These are phyloP conservation scores for Globisporangium apiculatum DNA, from an alignment of 352 stramenopile genomes.

Conservation along the genomic window DNA sequence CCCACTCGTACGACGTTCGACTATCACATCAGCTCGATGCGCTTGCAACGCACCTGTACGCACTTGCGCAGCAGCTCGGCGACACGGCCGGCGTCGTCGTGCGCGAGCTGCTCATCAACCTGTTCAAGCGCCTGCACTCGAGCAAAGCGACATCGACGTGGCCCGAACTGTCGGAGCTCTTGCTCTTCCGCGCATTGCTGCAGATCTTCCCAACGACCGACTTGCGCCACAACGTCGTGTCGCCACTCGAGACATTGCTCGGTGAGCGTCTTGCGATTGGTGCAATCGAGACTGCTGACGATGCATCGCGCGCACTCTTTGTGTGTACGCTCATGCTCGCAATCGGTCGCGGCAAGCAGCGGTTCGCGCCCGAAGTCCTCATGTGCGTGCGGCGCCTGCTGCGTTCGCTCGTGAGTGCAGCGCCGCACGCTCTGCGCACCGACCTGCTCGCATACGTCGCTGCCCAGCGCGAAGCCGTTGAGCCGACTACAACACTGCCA, in stretches of 20 bases:
- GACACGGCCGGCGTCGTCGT: conserved; percentile 86
- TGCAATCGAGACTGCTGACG: conserved; percentile 52
- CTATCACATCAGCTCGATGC: conserved; percentile 52
- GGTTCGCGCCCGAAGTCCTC: conserved; percentile 85
- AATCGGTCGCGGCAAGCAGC: conserved; percentile 84
- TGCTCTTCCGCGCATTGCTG: conserved; percentile 85
- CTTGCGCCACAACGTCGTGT: conserved; percentile 92
- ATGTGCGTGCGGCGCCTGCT: conserved; percentile 44
- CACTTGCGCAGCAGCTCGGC: conserved; percentile 86
- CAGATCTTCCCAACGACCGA: conserved; percentile 94
- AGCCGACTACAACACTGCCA: conserved; percentile 20
- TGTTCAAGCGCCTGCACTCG: conserved; percentile 86
- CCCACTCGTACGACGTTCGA: too few relatives aligned
- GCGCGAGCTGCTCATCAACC: conserved; percentile 85
- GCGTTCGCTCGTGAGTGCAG: conserved; percentile 29
- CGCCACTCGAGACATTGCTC: conserved; percentile 88
- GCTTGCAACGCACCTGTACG: conserved; percentile 81
- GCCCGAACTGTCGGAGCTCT: conserved; percentile 83
- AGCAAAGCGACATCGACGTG: conserved; percentile 72
- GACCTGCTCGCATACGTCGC: conserved; percentile 39
- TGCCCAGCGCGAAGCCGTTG: conserved; percentile 2
- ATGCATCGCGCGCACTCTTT: conserved; percentile 83
- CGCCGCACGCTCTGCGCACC: conserved; percentile 37
- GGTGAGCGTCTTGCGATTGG: conserved; percentile 85
- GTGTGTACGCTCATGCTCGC: conserved; percentile 56